Conservation (phyloP, 1,284 basidiomycete species). For the Ceratobasidium sp. region DNA sequence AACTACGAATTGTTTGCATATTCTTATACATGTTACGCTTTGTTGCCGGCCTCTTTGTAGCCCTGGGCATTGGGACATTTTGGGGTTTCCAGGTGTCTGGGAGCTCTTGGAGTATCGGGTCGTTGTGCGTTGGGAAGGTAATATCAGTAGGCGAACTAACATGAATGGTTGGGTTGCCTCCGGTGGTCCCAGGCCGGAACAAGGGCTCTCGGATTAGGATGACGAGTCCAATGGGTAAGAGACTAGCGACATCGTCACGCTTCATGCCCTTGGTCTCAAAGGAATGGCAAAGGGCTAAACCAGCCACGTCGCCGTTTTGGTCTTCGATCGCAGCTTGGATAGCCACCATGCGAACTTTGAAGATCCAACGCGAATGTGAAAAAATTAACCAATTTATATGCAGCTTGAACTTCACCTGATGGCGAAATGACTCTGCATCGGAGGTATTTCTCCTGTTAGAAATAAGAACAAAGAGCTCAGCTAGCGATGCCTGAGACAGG, state of each 20-base stretch:
- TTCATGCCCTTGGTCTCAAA: conserved; percentile 50
- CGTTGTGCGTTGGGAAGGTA: conserved; percentile 47
- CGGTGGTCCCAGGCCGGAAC: conserved; percentile 50
- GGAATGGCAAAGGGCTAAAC: conserved; percentile 54
- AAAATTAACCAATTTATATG: neutral
- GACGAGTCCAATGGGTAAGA: conserved; percentile 54
- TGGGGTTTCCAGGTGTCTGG: conserved; percentile 23
- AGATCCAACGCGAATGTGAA: neutral
- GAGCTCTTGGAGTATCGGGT: conserved; percentile 3
- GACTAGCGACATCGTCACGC: conserved; percentile 50
- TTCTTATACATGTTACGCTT: too few species aligned
- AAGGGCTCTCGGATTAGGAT: conserved; percentile 56
- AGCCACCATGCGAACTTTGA: conserved; percentile 40
- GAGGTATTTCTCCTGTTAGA: neutral
- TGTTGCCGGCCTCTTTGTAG: conserved; percentile 42
- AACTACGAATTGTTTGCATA: too few species aligned
- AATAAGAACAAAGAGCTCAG: neutral
- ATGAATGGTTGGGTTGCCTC: conserved; percentile 51
- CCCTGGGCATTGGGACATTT: neutral
- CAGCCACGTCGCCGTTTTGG: conserved; percentile 50
- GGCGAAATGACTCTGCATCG: conserved; percentile 7
- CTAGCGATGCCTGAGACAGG: neutral
- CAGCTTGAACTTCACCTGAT: neutral
- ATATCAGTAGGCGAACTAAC: conserved; percentile 55
- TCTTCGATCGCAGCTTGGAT: conserved; percentile 52